Evolutionary conservation across 805 yeast species (phyloP), one percentile per base, ranked within the genome.

Genomic region (Cyberlindnera nakhonratchasimensis): DNA sequence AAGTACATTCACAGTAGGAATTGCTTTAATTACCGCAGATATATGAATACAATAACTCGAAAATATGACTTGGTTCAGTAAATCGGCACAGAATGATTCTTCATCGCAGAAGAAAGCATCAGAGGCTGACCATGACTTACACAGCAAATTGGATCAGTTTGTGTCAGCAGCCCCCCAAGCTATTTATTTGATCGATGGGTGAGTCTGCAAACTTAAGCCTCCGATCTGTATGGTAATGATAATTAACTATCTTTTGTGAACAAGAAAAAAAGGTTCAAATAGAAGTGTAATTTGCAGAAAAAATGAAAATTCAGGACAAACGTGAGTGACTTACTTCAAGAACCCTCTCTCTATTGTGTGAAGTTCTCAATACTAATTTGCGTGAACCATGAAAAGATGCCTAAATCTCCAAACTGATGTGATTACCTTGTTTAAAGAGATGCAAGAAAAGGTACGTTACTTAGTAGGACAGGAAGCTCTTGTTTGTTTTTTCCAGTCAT

Each of bases 211-310:
- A 3, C 13, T 13, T 26, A n/a, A n/a, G n/a, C n/a, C n/a, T n/a
- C n/a, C n/a, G n/a, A n/a, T n/a, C n/a, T n/a, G n/a, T n/a, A n/a
- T n/a, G n/a, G n/a, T n/a, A n/a, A n/a, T n/a, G n/a, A n/a, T n/a
- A n/a, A n/a, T n/a, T n/a, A n/a, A n/a, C 6, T 14, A 19, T n/a
- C 5, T 8, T 9, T 31, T 19, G 9, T n/a, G 4, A 2, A 11
- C 29, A 17, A 57, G 61, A 5, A 26, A 44, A 4, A 56, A 53
- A 29, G 45, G 40, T 2, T 18, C 42, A 3, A 20, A 30, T 1
- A 53, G 64, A 45, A 70, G 77, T 50, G 67, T 71, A 28, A 72
- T 74, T 29, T 74, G 79, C 54, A 71, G 76, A 46, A 58, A 55
- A 46, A 69, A 66, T 47, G 66, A 55, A 10, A 50, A 54, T 25